Percentiles rank a stretch among this genome's conserved stretches.
Conservation (phyloP, 768 basidiomycete genomes). For the Calocybe cyanea region DNA sequence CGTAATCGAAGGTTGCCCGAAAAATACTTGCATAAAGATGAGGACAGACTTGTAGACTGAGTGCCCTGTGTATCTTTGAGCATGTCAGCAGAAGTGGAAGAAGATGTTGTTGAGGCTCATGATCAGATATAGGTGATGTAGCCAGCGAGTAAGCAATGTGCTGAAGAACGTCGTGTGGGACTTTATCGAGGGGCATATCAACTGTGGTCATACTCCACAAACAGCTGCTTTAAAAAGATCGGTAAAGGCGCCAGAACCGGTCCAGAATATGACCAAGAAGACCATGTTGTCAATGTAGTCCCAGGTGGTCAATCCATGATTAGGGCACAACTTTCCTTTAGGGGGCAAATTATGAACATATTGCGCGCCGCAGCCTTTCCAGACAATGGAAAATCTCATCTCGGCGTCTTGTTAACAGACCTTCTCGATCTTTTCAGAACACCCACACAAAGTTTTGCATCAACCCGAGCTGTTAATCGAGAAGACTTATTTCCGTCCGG, state of each 20-base stretch:
- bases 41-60: conserved; percentile 41
- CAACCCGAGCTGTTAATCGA: neutral
- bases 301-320: neutral
- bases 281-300: conserved; percentile 6
- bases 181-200: conserved; percentile 40
- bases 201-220: conserved; percentile 22
- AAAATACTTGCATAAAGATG: conserved; percentile 58
- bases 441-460: neutral
- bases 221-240: conserved; percentile 4
- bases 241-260: conserved; percentile 2
- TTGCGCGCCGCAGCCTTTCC: neutral
- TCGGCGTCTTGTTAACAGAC: conserved; percentile 1
- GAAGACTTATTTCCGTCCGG: neutral
- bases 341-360: neutral
- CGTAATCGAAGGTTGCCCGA: conserved; percentile 43
- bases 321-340: conserved; percentile 3
- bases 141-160: conserved; percentile 48
- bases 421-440: neutral
- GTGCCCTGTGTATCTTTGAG: conserved; percentile 37
- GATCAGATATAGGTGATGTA: conserved; percentile 26
- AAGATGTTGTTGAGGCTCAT: conserved; percentile 38
- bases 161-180: conserved; percentile 57
- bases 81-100: conserved; percentile 42
- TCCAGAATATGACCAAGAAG: neutral
- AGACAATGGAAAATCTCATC: conserved; percentile 5